Evolutionary conservation across 164 flowering plant genomes (phyloP), one percentile per base, ranked within the genome.

Genomic region (Cinnamomum micranthum): DNA sequence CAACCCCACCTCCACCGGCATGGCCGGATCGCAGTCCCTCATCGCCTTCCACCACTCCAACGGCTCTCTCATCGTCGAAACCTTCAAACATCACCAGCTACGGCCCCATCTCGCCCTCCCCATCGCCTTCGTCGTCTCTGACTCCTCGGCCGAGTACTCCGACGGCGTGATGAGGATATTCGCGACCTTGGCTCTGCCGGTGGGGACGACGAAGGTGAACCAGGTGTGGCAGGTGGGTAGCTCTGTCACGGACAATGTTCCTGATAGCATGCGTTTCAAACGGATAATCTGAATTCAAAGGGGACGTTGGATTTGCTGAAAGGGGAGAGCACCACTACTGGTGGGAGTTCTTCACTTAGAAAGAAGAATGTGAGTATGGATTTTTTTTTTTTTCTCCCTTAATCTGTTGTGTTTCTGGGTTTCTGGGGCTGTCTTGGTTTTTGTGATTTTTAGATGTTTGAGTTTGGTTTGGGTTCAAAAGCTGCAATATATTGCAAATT

Each of bases 181-280:
- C 35, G 95, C 92, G 50, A 85, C 76, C n/a, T 6, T 88, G 70
- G 75, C 17, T 50, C 71, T 88, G 81, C 86, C 86, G 67, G 50
- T 28, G 75, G 68, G 71, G 20, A 72, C 33, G 50, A 76, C 71
- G 60, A 76, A 74, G 64, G 28, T 90, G 76, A 90, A 91, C 76
- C 92, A 91, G 75, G 88, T 93, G 6, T 95, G 98, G 98, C 97
- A 95, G 80, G 94, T 89, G 31, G 97, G 98, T 2, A 24, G 77
- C 7, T 13, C 75, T 20, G 86, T 91, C 2, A 65, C 79, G 19
- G 65, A 72, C 12, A 88, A 81, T 3, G 10, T 68, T 19, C 92
- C 89, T 24, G 76, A 2, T 14, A 74, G 69, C 97, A 91, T 77
- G 83, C 27, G 0, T 77, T 88, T 23, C 67, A 33, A 63, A 3